Percentiles rank a stretch among this genome's conserved stretches.
phyloP scores from a whole-genome alignment of 805 yeast species.

The Wickerhamiella sergipiensis region DNA sequence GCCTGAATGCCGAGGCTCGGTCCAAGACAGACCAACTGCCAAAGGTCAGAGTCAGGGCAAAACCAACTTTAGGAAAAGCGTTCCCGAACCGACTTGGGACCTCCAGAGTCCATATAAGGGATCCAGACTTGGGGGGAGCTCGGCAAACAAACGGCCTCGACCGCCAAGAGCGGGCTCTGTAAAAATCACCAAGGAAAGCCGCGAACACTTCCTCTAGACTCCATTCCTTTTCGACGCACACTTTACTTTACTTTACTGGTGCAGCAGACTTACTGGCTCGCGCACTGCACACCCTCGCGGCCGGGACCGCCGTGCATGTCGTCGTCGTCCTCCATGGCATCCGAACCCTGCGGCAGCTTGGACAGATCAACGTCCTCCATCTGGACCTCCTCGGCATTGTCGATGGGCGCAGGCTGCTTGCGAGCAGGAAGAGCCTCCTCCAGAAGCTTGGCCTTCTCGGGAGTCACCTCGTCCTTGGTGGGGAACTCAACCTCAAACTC shows the following conservation, averaged over 20 bases:
- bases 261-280: constrained; percentile 58
- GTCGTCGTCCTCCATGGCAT: constrained; percentile 37
- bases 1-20: background rate
- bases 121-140: too few species aligned
- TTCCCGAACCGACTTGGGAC: background rate
- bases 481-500: constrained; percentile 90
- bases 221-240: background rate
- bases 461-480: constrained; percentile 44
- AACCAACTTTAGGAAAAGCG: background rate
- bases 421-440: constrained; percentile 74
- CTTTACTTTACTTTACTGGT: too few species aligned
- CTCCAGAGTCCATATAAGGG: too few species aligned
- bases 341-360: constrained; percentile 33
- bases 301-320: constrained; percentile 36
- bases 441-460: constrained; percentile 57
- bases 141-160: too few species aligned
- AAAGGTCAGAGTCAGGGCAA: background rate
- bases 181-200: background rate
- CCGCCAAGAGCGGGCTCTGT: too few species aligned
- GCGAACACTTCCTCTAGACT: background rate
- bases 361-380: constrained; percentile 54
- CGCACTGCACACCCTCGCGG: constrained; percentile 79
- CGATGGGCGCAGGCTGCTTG: constrained; percentile 45
- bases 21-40: background rate
- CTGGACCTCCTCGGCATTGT: constrained; percentile 54